phyloP scores from a whole-genome alignment of 2,329 filamentous ascomycete species.

The Hypoxylon sp. region DNA sequence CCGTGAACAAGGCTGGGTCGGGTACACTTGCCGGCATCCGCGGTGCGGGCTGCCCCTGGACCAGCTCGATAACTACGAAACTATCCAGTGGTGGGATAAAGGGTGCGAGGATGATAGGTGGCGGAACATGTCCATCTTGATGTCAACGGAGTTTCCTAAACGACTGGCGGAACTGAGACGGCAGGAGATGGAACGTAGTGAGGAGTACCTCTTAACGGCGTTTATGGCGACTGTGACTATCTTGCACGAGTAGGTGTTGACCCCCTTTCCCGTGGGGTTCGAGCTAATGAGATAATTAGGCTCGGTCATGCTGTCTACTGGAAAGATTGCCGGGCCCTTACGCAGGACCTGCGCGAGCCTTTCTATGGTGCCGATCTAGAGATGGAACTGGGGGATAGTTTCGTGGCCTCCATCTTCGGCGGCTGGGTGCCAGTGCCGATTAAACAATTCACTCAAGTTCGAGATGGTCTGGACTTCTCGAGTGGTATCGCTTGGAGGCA shows the following conservation, averaged over 20 bases:
- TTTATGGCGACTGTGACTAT: constrained; percentile 53
- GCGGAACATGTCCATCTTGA: constrained; percentile 47
- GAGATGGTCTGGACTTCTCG: constrained; percentile 38
- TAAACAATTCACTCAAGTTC: constrained; percentile 25
- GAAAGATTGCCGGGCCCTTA: constrained; percentile 49
- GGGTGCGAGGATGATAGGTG: constrained; percentile 28
- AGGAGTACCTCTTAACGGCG: constrained; percentile 53
- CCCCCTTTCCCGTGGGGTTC: not conserved
- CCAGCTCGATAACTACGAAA: constrained; percentile 46
- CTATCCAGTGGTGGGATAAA: constrained; percentile 46
- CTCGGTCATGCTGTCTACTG: constrained; percentile 53
- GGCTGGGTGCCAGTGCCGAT: constrained; percentile 53
- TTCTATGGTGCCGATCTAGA: constrained; percentile 54
- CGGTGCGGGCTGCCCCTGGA: constrained; percentile 40
- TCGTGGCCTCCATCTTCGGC: constrained; percentile 53
- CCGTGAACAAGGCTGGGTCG: constrained; percentile 49
- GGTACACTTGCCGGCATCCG: constrained; percentile 53
- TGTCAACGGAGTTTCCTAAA: constrained; percentile 50
- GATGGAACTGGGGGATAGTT: constrained; percentile 55
- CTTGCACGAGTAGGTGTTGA: constrained; percentile 52
- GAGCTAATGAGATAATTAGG: constrained; percentile 38
- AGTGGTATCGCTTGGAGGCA: constrained; percentile 52
- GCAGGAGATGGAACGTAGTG: constrained; percentile 41
- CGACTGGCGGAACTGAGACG: constrained; percentile 47
- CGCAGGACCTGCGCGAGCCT: constrained; percentile 48